Conservation (phyloP, 2,329 filamentous ascomycete genomes). For the Fusarium euwallaceae region DNA sequence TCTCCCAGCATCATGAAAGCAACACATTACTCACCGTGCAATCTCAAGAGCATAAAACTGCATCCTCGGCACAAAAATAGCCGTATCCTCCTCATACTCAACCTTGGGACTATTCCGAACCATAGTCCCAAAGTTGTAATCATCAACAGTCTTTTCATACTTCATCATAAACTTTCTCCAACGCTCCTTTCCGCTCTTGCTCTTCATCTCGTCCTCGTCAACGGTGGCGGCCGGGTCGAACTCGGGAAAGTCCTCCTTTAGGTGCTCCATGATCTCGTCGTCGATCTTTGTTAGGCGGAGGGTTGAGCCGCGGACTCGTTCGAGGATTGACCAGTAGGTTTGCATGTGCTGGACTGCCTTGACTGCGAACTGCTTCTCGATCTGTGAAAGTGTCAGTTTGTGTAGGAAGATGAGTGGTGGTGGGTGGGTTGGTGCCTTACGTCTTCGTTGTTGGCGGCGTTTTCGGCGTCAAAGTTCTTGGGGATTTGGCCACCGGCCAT, state of each 20-base stretch:
- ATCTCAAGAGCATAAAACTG: conserved; percentile 69
- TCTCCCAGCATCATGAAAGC: too few species aligned
- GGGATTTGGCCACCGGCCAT: conserved; percentile 57
- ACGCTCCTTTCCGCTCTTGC: conserved; percentile 90
- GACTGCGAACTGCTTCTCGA: conserved; percentile 99
- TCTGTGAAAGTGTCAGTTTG: conserved; percentile 64
- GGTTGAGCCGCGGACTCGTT: conserved; percentile 88
- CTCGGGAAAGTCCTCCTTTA: conserved; percentile 90
- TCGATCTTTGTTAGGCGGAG: conserved; percentile 94
- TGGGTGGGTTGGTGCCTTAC: conserved; percentile 54
- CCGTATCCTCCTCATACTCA: conserved; percentile 90
- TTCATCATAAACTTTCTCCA: conserved; percentile 95
- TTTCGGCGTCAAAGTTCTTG: conserved; percentile 71
- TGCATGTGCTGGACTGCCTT: conserved; percentile 97
- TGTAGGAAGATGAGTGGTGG: not conserved
- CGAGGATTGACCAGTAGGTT: conserved; percentile 96
- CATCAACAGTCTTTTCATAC: conserved; percentile 95
- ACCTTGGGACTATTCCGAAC: conserved; percentile 80
- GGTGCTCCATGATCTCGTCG: conserved; percentile 93
- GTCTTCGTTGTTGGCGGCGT: conserved; percentile 68
- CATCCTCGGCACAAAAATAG: conserved; percentile 81
- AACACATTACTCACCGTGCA: conserved; percentile 51
- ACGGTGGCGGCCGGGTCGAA: conserved; percentile 87
- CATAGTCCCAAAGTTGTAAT: conserved; percentile 99
- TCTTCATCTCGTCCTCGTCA: conserved; percentile 97